Evolutionary conservation across 306 rosid genomes (phyloP).

Genomic region (Neltuma alba): DNA sequence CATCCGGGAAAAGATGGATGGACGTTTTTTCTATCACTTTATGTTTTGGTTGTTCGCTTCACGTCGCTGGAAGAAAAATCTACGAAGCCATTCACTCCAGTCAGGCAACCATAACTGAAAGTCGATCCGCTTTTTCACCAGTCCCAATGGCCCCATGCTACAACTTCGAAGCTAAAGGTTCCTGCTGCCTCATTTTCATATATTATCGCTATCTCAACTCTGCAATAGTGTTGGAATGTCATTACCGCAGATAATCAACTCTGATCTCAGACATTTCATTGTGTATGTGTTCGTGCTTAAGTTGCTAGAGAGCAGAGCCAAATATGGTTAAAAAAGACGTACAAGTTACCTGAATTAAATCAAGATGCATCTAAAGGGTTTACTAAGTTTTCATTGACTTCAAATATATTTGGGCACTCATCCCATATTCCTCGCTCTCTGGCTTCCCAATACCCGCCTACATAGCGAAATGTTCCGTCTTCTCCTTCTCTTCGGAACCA

Average conservation of each 20-base stretch:
- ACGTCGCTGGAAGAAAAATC: not conserved
- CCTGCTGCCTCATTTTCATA: not conserved
- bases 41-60: not conserved
- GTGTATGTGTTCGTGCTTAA: no score
- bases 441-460: conserved; percentile 96
- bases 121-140: not conserved
- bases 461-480: conserved; percentile 68
- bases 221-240: not conserved
- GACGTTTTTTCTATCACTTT: not conserved
- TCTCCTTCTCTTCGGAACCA: conserved; percentile 80
- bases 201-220: not conserved
- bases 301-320: not conserved
- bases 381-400: conserved; percentile 52
- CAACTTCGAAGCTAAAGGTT: not conserved
- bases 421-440: conserved; percentile 73
- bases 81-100: not conserved
- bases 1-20: not conserved
- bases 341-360: conserved; percentile 56
- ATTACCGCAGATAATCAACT: not conserved
- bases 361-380: conserved; percentile 53
- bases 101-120: not conserved
- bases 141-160: not conserved
- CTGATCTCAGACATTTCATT: not conserved
- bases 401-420: conserved; percentile 82
- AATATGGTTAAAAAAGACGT: not conserved